A percentile compares a stretch with the other conserved stretches of the same genome.
Conservation (phyloP, 306 rosid genomes). For the Coriaria nepalensis region DNA sequence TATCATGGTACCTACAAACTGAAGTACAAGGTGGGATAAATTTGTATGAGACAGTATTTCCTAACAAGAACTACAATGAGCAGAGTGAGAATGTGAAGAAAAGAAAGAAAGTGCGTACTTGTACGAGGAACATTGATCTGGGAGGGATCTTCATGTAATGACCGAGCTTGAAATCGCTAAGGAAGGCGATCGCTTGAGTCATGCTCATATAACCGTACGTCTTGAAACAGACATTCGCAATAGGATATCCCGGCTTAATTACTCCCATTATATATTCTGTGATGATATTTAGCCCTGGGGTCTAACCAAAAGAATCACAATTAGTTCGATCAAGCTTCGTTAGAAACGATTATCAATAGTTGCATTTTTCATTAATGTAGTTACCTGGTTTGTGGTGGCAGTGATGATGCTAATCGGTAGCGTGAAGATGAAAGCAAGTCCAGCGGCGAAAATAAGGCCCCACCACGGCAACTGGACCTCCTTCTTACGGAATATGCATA, state of each 20-base stretch:
- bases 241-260: constrained; percentile 47
- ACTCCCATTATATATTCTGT: constrained; percentile 52
- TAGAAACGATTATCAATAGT: neutral
- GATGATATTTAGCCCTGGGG: constrained; percentile 51
- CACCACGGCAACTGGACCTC: constrained; percentile 29
- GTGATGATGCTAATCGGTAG: constrained; percentile 29
- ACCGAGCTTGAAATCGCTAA: constrained; percentile 51
- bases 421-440: constrained; percentile 24
- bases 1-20: constrained; percentile 23
- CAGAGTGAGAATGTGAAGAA: neutral
- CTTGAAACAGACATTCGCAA: constrained; percentile 60
- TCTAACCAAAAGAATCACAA: constrained; percentile 12
- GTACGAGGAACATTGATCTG: constrained; percentile 61
- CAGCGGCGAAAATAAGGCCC: constrained; percentile 24
- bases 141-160: constrained; percentile 71
- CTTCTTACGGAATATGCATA: constrained; percentile 29
- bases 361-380: neutral
- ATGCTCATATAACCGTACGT: constrained; percentile 62
- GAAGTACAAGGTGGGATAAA: neutral
- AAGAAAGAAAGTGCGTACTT: constrained; percentile 22
- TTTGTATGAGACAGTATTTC: neutral
- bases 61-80: no score
- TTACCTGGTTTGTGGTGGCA: constrained; percentile 34
- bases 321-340: neutral
- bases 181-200: constrained; percentile 47